Base-by-base conservation (phyloP, 257 asterid species). In the Przewalskia tangutica region DNA sequence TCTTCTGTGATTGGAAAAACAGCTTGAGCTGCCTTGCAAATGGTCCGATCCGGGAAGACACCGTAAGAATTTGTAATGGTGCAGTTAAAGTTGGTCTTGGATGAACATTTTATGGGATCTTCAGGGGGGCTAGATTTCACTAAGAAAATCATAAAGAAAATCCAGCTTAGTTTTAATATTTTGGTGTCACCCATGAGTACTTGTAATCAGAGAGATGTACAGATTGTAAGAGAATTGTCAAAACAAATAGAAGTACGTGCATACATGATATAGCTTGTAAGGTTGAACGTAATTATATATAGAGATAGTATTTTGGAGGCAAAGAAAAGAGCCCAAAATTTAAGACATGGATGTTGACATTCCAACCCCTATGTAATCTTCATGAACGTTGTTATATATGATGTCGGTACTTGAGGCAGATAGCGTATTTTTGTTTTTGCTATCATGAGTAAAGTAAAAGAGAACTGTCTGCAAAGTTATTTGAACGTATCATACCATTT, bases 21-120 rank as follows among this genome's bases (percentile, higher is more conserved):
- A 1, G 63, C 87, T 38, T 77, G 62, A 1, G 83, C 79, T 2
- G 88, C 88, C 14, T 32, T 83, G 20, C 90, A 87, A 23, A 71
- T 73, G 58, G 77, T 68, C 10, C 90, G 77, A 60, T 87, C 90
- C 0, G 87, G 73, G n/a, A 87, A 87, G 0, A 83, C 32, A 0
- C 73, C 84, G 3, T 87, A 87, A 0, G 85, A 16, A 82, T 85
- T 87, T 4, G 85, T 67, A 12, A 87, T 77, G 20, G 87, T 87
- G 76, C 90, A 85, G 32, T 87, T 79, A 0, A 42, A 1, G 9
- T 79, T 83, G 13, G 77, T 81, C 3, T 80, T 67, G 4, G 82
- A 51, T 34, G 82, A 64, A 79, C 90, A 87, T 71, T 73, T 81
- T 38, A 87, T 71, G 10, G 85, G 90, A 13, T 87, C 85, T 34